Evolutionary conservation across 305 asterid genomes (phyloP), one percentile per base, ranked within the genome.

Genomic region (Plantago coronopus): DNA sequence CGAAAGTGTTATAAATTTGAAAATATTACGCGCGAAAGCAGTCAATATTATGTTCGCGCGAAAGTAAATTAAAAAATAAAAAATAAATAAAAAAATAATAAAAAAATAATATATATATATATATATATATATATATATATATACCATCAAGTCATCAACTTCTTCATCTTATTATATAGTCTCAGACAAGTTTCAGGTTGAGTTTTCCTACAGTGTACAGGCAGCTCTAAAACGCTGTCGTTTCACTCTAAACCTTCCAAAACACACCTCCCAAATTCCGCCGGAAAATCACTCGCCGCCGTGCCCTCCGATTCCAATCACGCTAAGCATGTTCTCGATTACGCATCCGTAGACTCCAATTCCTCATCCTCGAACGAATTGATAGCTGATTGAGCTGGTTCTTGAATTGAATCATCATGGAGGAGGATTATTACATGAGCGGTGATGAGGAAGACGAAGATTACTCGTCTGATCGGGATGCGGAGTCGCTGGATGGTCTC

Each of bases 361-460:
- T 38, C 12, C 43, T 38, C 43, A 10, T 11, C 15, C 16, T 38
- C 43, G 16, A 1, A 1, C 16, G 9, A 37, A 37, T 37, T 9
- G 1, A 9, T 7, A 37, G 19, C 29, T 23, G 57, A 51, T 51
- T 51, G 11, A 50, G 17, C 2, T 37, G 4, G 38, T 21, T 49
- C 4, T 23, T 54, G 16, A 23, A 53, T 48, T 48, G 11, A 23
- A 3, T 21, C 8, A 62, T 65, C 50, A 80, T 84, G 93, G 89
- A 76, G 77, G 86, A 82, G 17, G 79, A 79, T 76, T 76, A 75
- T 66, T 79, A 66, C 23, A 19, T 70, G 75, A 79, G 86, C 67
- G 74, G 83, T 48, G 71, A 71, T 66, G 83, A 88, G 17, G 75
- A 71, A n/a, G 87, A 82, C n/a, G 91, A 76, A 42, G 69, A 37